Conservation (phyloP, 129 eudicot species). For the Smallanthus sonchifolius region DNA sequence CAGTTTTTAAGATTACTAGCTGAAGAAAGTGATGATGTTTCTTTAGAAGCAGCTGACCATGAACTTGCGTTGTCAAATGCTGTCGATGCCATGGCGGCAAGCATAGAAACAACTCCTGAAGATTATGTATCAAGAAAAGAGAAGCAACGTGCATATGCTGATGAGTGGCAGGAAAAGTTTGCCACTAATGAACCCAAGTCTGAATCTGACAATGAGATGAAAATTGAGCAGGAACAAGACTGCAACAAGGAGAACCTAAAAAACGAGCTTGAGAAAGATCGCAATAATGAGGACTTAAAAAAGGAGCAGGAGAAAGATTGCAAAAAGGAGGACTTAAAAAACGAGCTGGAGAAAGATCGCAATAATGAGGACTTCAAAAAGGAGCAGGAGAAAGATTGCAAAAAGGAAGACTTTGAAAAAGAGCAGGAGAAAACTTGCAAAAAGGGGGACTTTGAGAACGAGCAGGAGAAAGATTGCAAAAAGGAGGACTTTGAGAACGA, state of each 20-base stretch:
- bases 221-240: slow-evolving; percentile 22
- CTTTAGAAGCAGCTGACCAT: slow-evolving; percentile 55
- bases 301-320: slow-evolving; percentile 24
- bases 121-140: slow-evolving; percentile 53
- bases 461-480: slow-evolving; percentile 23
- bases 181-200: slow-evolving; percentile 41
- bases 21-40: slow-evolving; percentile 52
- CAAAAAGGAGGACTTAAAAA: slow-evolving; percentile 8
- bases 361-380: slow-evolving; percentile 18
- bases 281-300: slow-evolving; percentile 2
- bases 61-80: slow-evolving; percentile 79
- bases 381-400: slow-evolving; percentile 23
- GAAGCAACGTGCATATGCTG: slow-evolving; percentile 72
- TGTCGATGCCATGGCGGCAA: slow-evolving; percentile 66
- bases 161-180: slow-evolving; percentile 61
- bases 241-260: slow-evolving; percentile 9
- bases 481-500: slow-evolving; percentile 10
- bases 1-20: slow-evolving; percentile 82
- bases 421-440: slow-evolving; percentile 23
- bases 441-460: slow-evolving; percentile 10
- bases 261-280: slow-evolving; percentile 10
- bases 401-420: slow-evolving; percentile 16
- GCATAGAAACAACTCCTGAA: slow-evolving; percentile 50
- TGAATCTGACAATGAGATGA: slow-evolving; percentile 30
- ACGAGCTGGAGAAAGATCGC: slow-evolving; percentile 21